Evolutionary conservation across 2,329 filamentous ascomycete genomes (phyloP), one percentile per base, ranked within the genome.

Genomic region (Gyromitra esculenta): DNA sequence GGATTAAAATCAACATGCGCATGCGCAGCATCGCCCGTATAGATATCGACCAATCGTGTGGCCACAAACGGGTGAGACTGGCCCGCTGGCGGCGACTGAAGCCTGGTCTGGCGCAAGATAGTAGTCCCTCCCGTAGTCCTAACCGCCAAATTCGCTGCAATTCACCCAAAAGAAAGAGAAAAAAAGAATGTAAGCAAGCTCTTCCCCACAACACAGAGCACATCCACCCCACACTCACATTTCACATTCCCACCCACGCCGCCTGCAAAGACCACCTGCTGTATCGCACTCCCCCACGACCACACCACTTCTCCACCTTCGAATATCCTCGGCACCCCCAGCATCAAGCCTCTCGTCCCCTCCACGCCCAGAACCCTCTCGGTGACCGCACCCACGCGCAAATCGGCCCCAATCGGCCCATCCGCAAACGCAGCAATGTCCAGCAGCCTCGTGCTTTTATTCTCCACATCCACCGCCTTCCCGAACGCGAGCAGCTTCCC

Each of bases 1-100:
- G 75, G 78, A 25, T 78, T 79, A 7, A 79, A 78, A 7, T 72
- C 70, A 1, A 80, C 60, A 64, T 80, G 75, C 4, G 70, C 76
- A 50, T 79, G 79, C 25, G 25, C 52, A 1, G 39, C 18, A 37
- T 59, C 54, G 11, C 43, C 39, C 5, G 37, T 64, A n/a, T 57
- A 18, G 11, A 76, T 54, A 35, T 62, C 68, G 9, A 72, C 60
- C 48, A 79, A 37, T 6, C 37, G 43, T 8, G 48, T 25, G 1
- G 76, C 60, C 9, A 60, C 57, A 13, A 72, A 65, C 21, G 54
- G 62, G 2, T 39, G 57, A 7, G 56, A 21, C 31, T 25, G 37
- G 21, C 77, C 67, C 1, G 31, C 45, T 13, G 66, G 45, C 9
- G 64, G 65, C 4, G 35, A 39, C 4, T 48, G 56, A 0, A 70